phyloP scores from a whole-genome alignment of 2,329 filamentous ascomycete genomes.

The Endoconidiophora laricicola region DNA sequence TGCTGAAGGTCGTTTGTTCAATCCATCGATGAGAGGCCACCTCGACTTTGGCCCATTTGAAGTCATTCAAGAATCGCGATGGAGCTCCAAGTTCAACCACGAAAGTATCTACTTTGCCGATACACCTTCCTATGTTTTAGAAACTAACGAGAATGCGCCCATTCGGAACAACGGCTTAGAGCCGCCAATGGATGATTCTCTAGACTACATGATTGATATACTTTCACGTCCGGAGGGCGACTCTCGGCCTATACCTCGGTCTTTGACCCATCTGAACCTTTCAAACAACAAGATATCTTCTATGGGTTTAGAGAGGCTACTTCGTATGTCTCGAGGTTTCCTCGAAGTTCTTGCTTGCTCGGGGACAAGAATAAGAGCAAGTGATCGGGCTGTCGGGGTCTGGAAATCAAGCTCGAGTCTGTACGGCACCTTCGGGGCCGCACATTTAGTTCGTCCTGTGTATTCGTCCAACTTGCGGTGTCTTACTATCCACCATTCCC shows the following conservation, averaged over 20 bases:
- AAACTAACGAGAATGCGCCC: not conserved
- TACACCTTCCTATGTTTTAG: constrained; percentile 25
- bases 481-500: constrained; percentile 41
- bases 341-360: constrained; percentile 29
- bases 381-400: constrained; percentile 15
- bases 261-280: constrained; percentile 37
- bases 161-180: constrained; percentile 19
- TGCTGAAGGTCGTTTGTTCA: constrained; percentile 29
- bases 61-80: constrained; percentile 30
- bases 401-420: constrained; percentile 22
- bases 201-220: constrained; percentile 16
- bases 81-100: constrained; percentile 28
- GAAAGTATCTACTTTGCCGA: constrained; percentile 32
- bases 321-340: constrained; percentile 27
- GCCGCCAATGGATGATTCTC: constrained; percentile 20
- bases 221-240: constrained; percentile 15
- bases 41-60: constrained; percentile 25
- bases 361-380: constrained; percentile 3
- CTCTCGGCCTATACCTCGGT: constrained; percentile 2
- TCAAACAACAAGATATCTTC: constrained; percentile 32
- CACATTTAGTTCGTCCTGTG: constrained; percentile 34
- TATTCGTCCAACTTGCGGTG: constrained; percentile 35
- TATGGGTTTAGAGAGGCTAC: constrained; percentile 25
- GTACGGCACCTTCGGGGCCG: constrained; percentile 27
- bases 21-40: constrained; percentile 18